A percentile compares a stretch with the other conserved stretches of the same genome.
These are phyloP conservation scores for Epichloe sylvatica DNA, from an alignment of 2,329 filamentous ascomycete genomes.

Conservation along the genomic window DNA sequence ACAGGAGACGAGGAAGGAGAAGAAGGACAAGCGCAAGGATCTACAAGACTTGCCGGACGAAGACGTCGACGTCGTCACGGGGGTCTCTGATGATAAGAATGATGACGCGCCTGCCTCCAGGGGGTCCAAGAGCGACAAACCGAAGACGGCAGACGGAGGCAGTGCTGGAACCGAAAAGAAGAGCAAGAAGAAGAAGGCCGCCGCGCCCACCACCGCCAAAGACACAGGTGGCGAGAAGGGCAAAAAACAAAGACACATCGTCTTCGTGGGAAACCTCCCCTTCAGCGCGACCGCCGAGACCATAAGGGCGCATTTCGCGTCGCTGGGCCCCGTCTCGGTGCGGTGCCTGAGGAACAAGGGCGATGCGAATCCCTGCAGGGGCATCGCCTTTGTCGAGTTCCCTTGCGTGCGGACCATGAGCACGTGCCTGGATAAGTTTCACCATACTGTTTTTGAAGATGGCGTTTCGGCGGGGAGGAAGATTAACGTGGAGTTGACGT, in stretches of 20 bases:
- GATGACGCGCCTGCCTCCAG: too few species aligned
- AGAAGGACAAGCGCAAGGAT: conserved; percentile 27
- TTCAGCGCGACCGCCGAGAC: conserved; percentile 61
- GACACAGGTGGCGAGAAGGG: conserved; percentile 6
- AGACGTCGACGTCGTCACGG: conserved; percentile 10
- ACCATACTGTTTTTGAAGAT: conserved; percentile 65
- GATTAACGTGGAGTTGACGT: conserved; percentile 90
- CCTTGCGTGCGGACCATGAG: conserved; percentile 78
- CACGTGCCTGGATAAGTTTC: conserved; percentile 79
- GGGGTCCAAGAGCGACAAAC: conserved; percentile 9
- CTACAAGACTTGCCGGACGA: conserved; percentile 23
- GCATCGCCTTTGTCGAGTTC: conserved; percentile 84
- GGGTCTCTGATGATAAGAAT: too few species aligned
- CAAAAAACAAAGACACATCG: conserved; percentile 19
- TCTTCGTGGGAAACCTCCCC: conserved; percentile 61
- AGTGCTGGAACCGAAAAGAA: conserved; percentile 17
- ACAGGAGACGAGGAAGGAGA: conserved; percentile 24
- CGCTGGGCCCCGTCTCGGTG: conserved; percentile 36
- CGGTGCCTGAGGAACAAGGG: conserved; percentile 59
- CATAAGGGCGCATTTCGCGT: conserved; percentile 63
- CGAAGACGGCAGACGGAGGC: conserved; percentile 8
- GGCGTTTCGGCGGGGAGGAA: conserved; percentile 44
- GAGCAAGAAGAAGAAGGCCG: conserved; percentile 7
- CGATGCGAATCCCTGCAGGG: conserved; percentile 48
- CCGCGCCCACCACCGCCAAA: neutral